Percentiles rank a stretch among this genome's conserved stretches.
phyloP scores from a whole-genome alignment of 768 basidiomycete genomes.

The Mycena latifolia region DNA sequence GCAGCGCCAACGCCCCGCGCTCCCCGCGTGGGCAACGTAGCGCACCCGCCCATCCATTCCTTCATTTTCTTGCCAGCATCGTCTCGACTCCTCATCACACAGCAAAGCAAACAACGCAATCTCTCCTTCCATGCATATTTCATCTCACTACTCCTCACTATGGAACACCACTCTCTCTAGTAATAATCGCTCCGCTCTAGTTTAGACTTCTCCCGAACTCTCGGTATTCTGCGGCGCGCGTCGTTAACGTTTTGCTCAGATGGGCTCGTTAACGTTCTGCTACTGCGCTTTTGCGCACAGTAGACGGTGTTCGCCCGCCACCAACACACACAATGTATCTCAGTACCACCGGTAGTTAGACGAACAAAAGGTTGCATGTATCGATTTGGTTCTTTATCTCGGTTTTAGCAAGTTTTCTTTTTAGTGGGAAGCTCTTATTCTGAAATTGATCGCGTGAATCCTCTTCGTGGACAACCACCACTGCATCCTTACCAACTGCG shows the following conservation, averaged over 20 bases:
- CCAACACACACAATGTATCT: too few species aligned
- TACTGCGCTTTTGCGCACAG: neutral
- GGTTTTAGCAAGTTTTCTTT: too few species aligned
- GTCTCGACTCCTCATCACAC: slow-evolving; percentile 1
- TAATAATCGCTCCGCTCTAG: slow-evolving; percentile 2
- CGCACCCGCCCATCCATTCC: neutral
- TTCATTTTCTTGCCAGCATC: slow-evolving; percentile 1
- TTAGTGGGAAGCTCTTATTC: too few species aligned
- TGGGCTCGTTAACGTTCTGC: too few species aligned
- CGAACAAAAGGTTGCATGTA: too few species aligned
- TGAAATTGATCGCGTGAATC: too few species aligned
- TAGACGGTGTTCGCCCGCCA: too few species aligned
- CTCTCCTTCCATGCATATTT: slow-evolving; percentile 23
- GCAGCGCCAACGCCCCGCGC: slow-evolving; percentile 14
- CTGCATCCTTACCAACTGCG: too few species aligned
- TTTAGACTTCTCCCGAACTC: neutral
- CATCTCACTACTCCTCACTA: slow-evolving; percentile 5
- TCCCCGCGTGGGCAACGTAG: slow-evolving; percentile 31
- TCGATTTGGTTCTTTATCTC: too few species aligned
- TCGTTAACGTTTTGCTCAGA: too few species aligned
- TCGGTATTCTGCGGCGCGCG: slow-evolving; percentile 5
- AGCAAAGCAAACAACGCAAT: slow-evolving; percentile 15
- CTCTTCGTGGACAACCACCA: too few species aligned
- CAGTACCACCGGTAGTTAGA: too few species aligned
- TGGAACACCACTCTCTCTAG: slow-evolving; percentile 25